Conservation (phyloP, 2,329 filamentous ascomycete species). For the Ceratocystis smalleyi region DNA sequence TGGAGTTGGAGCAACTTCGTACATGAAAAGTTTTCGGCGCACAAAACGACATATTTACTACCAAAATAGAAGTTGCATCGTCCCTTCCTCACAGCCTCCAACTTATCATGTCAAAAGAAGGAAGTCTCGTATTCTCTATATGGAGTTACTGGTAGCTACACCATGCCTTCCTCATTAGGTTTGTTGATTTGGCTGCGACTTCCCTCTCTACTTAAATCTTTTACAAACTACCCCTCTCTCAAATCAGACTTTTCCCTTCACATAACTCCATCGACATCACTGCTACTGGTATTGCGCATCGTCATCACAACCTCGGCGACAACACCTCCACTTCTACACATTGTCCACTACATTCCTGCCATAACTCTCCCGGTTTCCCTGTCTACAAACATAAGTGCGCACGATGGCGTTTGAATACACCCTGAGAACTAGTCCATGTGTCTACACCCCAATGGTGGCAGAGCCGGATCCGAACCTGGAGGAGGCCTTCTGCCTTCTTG, state of each 20-base stretch:
- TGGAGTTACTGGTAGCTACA: neutral
- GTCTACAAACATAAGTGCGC: neutral
- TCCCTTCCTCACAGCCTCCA: neutral
- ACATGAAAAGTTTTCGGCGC: neutral
- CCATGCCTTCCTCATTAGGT: neutral
- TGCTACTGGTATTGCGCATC: neutral
- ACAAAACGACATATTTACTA: neutral
- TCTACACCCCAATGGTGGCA: neutral
- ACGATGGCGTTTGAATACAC: conserved; percentile 6
- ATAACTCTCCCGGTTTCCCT: neutral
- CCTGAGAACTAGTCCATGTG: conserved; percentile 4
- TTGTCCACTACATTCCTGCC: neutral
- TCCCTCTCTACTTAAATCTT: neutral
- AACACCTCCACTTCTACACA: neutral
- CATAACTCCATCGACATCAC: neutral
- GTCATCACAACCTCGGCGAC: neutral
- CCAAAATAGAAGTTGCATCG: neutral
- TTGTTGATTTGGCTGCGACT: conserved; percentile 1
- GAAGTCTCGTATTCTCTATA: neutral
- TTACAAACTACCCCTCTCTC: neutral
- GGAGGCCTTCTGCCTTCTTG: conserved; percentile 10
- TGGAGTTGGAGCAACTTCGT: neutral
- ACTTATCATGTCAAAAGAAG: neutral
- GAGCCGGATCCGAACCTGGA: neutral
- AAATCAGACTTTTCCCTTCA: neutral